Percentiles rank a stretch among this genome's conserved stretches.
phyloP scores from a whole-genome alignment of 306 rosid genomes.

The Dicorynia guianensis region DNA sequence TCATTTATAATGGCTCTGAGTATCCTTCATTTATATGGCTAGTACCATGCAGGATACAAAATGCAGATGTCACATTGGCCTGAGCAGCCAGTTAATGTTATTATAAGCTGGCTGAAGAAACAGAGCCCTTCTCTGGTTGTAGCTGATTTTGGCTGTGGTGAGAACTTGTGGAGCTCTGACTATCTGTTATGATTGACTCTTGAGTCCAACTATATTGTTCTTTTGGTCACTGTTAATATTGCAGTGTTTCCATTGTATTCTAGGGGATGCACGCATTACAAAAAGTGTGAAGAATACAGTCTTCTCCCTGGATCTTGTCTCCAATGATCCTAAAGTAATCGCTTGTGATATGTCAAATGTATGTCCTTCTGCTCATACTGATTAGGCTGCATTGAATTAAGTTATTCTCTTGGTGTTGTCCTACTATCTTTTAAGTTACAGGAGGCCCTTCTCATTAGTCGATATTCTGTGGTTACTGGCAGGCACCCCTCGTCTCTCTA shows the following conservation, averaged over 20 bases:
- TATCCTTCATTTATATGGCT: constrained; percentile 51
- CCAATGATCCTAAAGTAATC: constrained; percentile 77
- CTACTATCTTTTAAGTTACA: constrained; percentile 15
- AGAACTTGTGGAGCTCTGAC: constrained; percentile 39
- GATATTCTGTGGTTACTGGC: constrained; percentile 43
- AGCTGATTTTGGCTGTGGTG: constrained; percentile 99
- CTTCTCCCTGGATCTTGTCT: constrained; percentile 89
- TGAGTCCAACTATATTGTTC: background rate
- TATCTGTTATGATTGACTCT: background rate
- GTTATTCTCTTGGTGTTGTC: background rate
- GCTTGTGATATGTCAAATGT: constrained; percentile 95
- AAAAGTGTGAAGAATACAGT: constrained; percentile 83
- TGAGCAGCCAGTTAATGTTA: constrained; percentile 81
- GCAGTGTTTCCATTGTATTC: constrained; percentile 35
- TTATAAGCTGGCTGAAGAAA: constrained; percentile 79
- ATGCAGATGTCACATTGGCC: constrained; percentile 96
- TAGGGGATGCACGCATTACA: constrained; percentile 92
- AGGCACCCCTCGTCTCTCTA: constrained; percentile 72
- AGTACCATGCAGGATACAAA: constrained; percentile 97
- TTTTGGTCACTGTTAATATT: constrained; percentile 28
- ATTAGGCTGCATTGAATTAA: background rate
- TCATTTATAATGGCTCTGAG: constrained; percentile 35
- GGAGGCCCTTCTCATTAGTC: constrained; percentile 16
- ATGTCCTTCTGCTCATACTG: constrained; percentile 42
- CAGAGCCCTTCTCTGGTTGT: constrained; percentile 74